phyloP scores from a whole-genome alignment of 129 eudicot species.

The Flaveria trinervia region DNA sequence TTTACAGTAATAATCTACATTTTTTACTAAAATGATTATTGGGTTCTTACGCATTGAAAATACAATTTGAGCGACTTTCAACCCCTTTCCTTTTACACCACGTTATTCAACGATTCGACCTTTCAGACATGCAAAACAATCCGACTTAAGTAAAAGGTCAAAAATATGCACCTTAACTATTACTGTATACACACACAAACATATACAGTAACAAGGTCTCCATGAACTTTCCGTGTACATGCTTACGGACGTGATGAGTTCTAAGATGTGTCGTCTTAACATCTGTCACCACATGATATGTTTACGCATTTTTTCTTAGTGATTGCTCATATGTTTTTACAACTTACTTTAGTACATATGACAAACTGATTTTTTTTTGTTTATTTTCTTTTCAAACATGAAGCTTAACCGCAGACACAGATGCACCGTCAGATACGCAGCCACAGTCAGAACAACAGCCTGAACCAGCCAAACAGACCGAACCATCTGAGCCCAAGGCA shows the following conservation, averaged over 20 bases:
- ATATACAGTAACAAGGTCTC: neutral
- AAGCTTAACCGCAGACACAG: conserved; percentile 37
- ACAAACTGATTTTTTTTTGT: conserved; percentile 10
- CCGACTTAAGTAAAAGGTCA: neutral
- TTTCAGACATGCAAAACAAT: neutral
- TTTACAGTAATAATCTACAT: neutral
- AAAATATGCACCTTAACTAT: neutral
- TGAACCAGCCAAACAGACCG: conserved; percentile 25
- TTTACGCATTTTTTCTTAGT: neutral
- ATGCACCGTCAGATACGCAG: conserved; percentile 15
- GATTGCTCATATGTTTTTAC: neutral
- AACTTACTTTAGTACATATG: neutral
- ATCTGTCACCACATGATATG: neutral
- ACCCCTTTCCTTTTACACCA: neutral
- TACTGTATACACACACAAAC: neutral
- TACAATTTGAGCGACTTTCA: neutral
- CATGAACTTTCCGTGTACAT: neutral
- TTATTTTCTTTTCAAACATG: conserved; percentile 18
- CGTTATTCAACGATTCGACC: neutral
- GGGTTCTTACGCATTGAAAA: neutral
- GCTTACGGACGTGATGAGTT: neutral
- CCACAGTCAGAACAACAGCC: conserved; percentile 6
- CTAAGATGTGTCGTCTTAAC: neutral
- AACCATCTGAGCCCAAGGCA: conserved; percentile 26
- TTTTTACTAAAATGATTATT: neutral